These are phyloP conservation scores for Taphrina flavorubra DNA, from an alignment of 1,139 yeast genomes.

Conservation along the genomic window DNA sequence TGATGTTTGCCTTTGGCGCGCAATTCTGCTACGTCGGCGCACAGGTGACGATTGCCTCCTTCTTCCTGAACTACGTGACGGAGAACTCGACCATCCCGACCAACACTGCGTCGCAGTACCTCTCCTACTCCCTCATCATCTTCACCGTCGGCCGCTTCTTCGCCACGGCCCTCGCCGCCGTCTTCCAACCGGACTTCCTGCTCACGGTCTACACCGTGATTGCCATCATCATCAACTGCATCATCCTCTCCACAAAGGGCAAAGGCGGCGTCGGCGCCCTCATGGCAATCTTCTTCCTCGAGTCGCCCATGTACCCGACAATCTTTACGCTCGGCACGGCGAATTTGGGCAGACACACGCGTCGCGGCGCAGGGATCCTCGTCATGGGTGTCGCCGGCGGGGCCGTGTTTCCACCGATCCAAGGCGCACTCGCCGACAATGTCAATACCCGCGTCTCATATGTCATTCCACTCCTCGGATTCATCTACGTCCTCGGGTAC, in stretches of 20 bases:
- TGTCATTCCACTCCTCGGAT: slow-evolving; percentile 18
- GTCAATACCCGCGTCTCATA: slow-evolving; percentile 20
- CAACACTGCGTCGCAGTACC: slow-evolving; percentile 20
- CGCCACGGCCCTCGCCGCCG: slow-evolving; percentile 41
- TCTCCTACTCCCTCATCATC: slow-evolving; percentile 42
- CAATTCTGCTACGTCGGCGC: slow-evolving; percentile 43
- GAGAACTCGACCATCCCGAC: slow-evolving; percentile 31
- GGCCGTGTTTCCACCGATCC: slow-evolving; percentile 41
- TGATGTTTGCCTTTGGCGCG: slow-evolving; percentile 40
- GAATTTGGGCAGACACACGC: slow-evolving; percentile 41
- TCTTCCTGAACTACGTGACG: slow-evolving; percentile 39
- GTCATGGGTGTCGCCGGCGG: slow-evolving; percentile 43
- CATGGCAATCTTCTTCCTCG: slow-evolving; percentile 41
- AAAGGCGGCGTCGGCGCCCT: slow-evolving; percentile 39
- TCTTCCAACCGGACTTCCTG: slow-evolving; percentile 38
- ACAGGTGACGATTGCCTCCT: slow-evolving; percentile 41
- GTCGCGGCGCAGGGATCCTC: slow-evolving; percentile 41
- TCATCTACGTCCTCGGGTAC: slow-evolving; percentile 28
- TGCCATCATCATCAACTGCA: slow-evolving; percentile 22
- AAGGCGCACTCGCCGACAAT: slow-evolving; percentile 29
- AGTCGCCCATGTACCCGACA: slow-evolving; percentile 42
- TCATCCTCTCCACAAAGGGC: slow-evolving; percentile 25
- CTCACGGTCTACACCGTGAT: slow-evolving; percentile 25
- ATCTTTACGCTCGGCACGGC: slow-evolving; percentile 42
- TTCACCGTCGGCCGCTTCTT: slow-evolving; percentile 43